Base-by-base conservation (phyloP, 2,329 filamentous ascomycete species). In the Fusarium nelsonii region DNA sequence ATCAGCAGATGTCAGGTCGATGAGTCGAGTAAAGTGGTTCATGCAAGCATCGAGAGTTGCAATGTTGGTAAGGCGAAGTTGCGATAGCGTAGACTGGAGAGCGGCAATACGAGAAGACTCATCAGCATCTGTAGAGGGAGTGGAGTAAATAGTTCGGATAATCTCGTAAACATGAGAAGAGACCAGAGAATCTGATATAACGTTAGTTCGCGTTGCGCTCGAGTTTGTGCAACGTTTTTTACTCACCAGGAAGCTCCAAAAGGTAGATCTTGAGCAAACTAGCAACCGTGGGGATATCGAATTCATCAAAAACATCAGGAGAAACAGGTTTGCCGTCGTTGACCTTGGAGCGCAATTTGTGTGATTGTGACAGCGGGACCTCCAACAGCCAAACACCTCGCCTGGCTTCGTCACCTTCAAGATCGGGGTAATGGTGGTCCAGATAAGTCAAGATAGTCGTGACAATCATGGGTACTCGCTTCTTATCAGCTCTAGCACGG, bases 151-250 rank as follows among this genome's bases (percentile, higher is more conserved):
- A 3, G 94, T 98, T 82, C 97, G 94, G 78, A 99, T 91, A 76
- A 99, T 98, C 82, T 99, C 97, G 79, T 99, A 99, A 61, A 99
- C 94, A 78, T 98, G 95, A 40, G 94, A 97, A 58, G 96, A 98
- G 65, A 99, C 95, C 66, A 99, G 87, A n/a, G 96, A 98, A 81
- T 99, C 96, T 96, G 46, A 12, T 16, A 11, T 20, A 18, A 5
- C 41, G 68, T 81, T 65, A 83, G 72, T 59, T 51, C 18, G 23
- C 8, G 12, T 18, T 40, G 16, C 30, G 6, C 2, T 33, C 18
- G 9, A 23, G 3, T 30, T 23, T 40, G 30, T 16, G 15, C 6
- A 39, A 36, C 15, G 33, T 14, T 23, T 40, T 34, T 30, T 4
- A 81, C 91, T 76, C 85, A 97, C 93, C 92, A 75, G 96, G 96